These are phyloP conservation scores for Sextonia rubra DNA, from an alignment of 164 flowering plant genomes.

Conservation along the genomic window DNA sequence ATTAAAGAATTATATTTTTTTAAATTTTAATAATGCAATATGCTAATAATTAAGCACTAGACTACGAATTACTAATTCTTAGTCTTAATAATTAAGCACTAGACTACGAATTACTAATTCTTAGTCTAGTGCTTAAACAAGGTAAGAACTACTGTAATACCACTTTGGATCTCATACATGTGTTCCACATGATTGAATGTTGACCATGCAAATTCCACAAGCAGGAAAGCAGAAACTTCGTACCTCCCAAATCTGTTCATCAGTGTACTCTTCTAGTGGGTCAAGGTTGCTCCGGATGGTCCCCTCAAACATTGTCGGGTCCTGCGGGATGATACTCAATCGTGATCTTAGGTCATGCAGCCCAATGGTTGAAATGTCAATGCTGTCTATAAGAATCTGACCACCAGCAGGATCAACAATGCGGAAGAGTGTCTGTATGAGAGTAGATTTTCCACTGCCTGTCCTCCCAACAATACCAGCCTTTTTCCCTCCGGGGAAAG, in stretches of 20 bases:
- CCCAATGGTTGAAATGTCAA: constrained; percentile 35
- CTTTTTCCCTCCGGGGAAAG: constrained; percentile 32
- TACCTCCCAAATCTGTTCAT: constrained; percentile 51
- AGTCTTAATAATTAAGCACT: too few species aligned
- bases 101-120: too few species aligned
- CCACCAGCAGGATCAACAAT: constrained; percentile 39
- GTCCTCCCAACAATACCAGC: constrained; percentile 48
- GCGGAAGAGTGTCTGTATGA: constrained; percentile 38
- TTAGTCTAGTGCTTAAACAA: not conserved
- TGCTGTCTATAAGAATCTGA: constrained; percentile 32
- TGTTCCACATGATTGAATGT: not conserved
- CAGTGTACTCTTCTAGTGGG: constrained; percentile 35
- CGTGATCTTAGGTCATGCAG: constrained; percentile 41
- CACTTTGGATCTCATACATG: not conserved
- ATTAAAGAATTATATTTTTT: too few species aligned
- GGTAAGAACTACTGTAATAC: not conserved
- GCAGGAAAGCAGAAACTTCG: not conserved
- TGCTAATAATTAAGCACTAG: too few species aligned
- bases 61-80: too few species aligned
- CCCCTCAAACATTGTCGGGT: constrained; percentile 48
- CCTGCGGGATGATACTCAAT: constrained; percentile 45
- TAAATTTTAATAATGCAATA: too few species aligned
- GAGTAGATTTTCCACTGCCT: constrained; percentile 46
- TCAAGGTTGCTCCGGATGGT: constrained; percentile 40
- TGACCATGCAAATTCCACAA: not conserved